phyloP scores from a whole-genome alignment of 2,329 filamentous ascomycete species.

The Ophiosphaerella korrae region DNA sequence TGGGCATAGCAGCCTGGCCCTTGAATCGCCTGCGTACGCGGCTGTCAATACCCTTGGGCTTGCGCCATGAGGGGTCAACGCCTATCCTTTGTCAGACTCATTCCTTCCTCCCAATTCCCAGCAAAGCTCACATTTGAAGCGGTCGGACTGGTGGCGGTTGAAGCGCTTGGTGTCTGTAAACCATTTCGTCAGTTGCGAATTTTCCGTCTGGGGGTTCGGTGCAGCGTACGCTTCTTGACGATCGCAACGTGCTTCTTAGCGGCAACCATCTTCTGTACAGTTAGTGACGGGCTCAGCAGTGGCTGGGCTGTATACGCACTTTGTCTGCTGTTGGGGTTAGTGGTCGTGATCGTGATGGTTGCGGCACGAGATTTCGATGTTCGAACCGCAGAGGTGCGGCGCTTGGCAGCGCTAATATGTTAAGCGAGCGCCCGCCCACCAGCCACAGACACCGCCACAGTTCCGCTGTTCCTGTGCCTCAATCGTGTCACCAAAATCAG shows the following conservation, averaged over 20 bases:
- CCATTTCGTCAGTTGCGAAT: constrained; percentile 40
- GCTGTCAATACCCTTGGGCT: constrained; percentile 99
- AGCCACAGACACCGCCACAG: constrained; percentile 6
- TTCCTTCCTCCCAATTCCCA: constrained; percentile 10
- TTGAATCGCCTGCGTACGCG: constrained; percentile 96
- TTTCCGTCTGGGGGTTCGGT: constrained; percentile 26
- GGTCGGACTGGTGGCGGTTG: constrained; percentile 96
- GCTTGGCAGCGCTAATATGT: constrained; percentile 26
- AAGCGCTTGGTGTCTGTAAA: constrained; percentile 85
- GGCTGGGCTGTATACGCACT: constrained; percentile 33
- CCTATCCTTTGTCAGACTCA: constrained; percentile 39
- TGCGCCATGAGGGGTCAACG: constrained; percentile 90
- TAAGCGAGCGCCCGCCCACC: constrained; percentile 26
- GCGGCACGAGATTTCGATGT: constrained; percentile 6
- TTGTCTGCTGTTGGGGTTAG: constrained; percentile 45
- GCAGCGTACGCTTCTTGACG: constrained; percentile 98
- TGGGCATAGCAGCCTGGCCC: constrained; percentile 95
- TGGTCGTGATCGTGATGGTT: constrained; percentile 27
- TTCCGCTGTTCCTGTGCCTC: too few species aligned
- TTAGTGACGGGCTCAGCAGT: constrained; percentile 26
- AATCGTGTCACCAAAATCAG: too few species aligned
- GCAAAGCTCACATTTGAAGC: constrained; percentile 74
- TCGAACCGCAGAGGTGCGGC: constrained; percentile 17
- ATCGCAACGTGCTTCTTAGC: constrained; percentile 99
- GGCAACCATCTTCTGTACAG: constrained; percentile 80